phyloP scores from a whole-genome alignment of 257 asterid species.

The Nicotiana noctiflora region DNA sequence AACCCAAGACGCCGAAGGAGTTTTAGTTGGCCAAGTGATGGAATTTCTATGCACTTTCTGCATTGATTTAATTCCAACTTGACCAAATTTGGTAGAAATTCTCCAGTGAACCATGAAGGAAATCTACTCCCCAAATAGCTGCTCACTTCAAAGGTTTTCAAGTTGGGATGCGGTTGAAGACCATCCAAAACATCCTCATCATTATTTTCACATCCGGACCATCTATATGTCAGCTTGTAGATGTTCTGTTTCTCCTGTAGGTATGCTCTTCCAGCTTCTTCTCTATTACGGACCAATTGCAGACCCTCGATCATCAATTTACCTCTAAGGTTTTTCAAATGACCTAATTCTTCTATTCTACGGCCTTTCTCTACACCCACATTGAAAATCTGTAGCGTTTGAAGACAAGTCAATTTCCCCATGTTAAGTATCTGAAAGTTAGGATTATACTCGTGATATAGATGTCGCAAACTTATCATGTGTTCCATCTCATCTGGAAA shows the following conservation, averaged over 20 bases:
- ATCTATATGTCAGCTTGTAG: neutral
- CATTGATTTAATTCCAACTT: neutral
- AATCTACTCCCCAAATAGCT: slow-evolving; percentile 2
- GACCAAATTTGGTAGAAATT: neutral
- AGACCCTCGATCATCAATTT: too few species aligned
- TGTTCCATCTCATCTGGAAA: slow-evolving; percentile 2
- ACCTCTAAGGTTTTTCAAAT: too few species aligned
- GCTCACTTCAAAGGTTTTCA: slow-evolving; percentile 4
- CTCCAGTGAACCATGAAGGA: slow-evolving; percentile 14
- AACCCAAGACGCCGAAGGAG: slow-evolving; percentile 1
- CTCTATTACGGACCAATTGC: too few species aligned
- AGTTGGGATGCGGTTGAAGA: slow-evolving; percentile 15
- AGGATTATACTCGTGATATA: too few species aligned
- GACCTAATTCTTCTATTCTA: too few species aligned
- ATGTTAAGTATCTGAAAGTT: too few species aligned
- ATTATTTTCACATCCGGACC: neutral
- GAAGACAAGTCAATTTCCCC: too few species aligned
- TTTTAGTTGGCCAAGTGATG: slow-evolving; percentile 20
- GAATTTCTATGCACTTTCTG: slow-evolving; percentile 11
- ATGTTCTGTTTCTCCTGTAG: too few species aligned
- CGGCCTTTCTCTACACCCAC: too few species aligned
- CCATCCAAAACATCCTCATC: slow-evolving; percentile 14
- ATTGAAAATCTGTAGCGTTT: too few species aligned
- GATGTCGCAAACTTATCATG: slow-evolving; percentile 6
- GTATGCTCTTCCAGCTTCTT: too few species aligned